These are phyloP conservation scores for Lactarius vividus DNA, from an alignment of 768 basidiomycete genomes.

Conservation along the genomic window DNA sequence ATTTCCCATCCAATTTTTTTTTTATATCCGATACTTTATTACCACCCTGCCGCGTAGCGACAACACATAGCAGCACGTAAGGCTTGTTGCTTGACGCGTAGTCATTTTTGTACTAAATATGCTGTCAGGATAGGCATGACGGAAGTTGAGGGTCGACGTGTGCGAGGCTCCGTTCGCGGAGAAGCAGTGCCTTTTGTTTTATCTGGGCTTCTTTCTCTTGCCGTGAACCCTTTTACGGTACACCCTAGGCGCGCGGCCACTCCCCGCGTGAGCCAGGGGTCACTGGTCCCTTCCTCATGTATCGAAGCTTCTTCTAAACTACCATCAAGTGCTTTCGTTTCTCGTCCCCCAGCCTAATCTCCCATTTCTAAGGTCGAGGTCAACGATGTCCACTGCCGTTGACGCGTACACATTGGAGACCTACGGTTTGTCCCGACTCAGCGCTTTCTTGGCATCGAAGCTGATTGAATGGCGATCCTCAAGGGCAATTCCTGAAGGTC, in stretches of 20 bases:
- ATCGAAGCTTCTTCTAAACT: background rate
- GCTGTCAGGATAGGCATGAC: background rate
- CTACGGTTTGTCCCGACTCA: background rate
- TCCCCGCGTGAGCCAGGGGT: background rate
- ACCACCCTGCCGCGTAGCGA: background rate
- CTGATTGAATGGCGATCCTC: background rate
- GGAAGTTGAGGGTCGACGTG: background rate
- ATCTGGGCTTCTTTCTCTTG: background rate
- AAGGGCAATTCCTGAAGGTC: slow-evolving; percentile 11
- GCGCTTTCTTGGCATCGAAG: background rate
- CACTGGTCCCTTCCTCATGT: background rate
- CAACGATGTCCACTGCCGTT: background rate
- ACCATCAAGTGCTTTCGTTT: background rate
- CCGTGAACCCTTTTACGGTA: background rate
- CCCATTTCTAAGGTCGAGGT: background rate
- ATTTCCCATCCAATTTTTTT: background rate
- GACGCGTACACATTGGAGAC: background rate
- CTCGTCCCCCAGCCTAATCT: background rate
- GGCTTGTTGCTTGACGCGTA: background rate
- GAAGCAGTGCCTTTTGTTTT: background rate
- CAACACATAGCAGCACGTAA: background rate
- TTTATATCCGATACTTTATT: background rate
- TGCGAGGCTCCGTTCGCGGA: background rate
- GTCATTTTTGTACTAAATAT: background rate
- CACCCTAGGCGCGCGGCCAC: background rate